Evolutionary conservation across 306 rosid genomes (phyloP).

Genomic region (Dryas drummondii): DNA sequence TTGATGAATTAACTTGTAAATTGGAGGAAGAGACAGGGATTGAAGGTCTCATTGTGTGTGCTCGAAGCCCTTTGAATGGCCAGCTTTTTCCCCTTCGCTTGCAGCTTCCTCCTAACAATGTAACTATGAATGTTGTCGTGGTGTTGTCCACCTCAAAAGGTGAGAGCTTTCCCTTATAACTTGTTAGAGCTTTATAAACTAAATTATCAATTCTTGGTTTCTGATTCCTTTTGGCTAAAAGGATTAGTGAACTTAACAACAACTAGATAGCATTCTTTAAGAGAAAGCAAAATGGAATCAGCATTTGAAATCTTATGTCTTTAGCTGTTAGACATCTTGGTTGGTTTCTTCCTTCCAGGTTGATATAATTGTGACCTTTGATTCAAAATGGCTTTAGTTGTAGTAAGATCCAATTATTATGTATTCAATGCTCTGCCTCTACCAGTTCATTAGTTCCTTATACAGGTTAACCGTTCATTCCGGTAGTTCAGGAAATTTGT

Average conservation of each 20-base stretch:
- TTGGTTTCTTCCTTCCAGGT: too few relatives aligned
- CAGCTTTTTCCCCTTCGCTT: conserved; percentile 80
- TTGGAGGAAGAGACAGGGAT: conserved; percentile 81
- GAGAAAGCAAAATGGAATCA: background rate
- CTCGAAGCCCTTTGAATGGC: conserved; percentile 70
- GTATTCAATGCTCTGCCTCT: too few relatives aligned
- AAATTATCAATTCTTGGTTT: background rate
- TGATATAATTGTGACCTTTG: too few relatives aligned
- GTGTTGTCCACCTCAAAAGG: conserved; percentile 62
- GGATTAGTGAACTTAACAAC: background rate
- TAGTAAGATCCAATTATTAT: too few relatives aligned
- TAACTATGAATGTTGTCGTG: conserved; percentile 65
- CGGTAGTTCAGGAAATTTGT: background rate
- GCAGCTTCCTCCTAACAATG: conserved; percentile 94
- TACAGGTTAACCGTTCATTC: background rate
- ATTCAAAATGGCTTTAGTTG: background rate
- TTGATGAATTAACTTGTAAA: conserved; percentile 66
- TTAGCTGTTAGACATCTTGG: too few relatives aligned
- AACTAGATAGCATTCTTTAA: background rate
- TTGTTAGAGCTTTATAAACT: too few relatives aligned
- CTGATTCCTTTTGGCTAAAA: background rate
- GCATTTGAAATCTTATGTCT: background rate
- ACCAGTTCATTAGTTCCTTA: too few relatives aligned
- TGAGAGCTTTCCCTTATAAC: conserved; percentile 21
- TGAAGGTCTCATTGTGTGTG: conserved; percentile 68